A percentile compares a stretch with the other conserved stretches of the same genome.
Conservation (phyloP, 768 basidiomycete species). For the Pulveroboletus ravenelii region DNA sequence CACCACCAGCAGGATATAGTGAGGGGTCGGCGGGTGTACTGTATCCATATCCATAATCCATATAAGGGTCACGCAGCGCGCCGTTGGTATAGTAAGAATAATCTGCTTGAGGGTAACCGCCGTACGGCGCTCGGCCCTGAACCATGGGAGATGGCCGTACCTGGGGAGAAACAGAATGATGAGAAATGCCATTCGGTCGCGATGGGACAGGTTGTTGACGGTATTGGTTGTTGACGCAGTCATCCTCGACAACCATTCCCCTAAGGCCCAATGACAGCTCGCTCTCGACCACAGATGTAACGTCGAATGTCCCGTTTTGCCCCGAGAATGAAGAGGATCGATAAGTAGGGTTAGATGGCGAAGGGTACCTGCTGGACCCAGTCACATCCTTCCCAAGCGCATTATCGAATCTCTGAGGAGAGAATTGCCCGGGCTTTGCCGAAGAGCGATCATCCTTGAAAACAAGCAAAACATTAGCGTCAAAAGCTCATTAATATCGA, state of each 20-base stretch:
- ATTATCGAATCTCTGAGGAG: constrained; percentile 52
- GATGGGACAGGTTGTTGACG: constrained; percentile 33
- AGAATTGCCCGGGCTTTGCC: constrained; percentile 46
- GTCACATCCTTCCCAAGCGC: constrained; percentile 38
- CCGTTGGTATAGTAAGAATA: constrained; percentile 58
- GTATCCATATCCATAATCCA: constrained; percentile 57
- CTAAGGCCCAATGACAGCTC: constrained; percentile 56
- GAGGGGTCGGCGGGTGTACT: constrained; percentile 46
- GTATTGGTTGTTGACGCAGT: constrained; percentile 37
- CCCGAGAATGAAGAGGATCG: constrained; percentile 28
- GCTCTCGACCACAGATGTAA: constrained; percentile 42
- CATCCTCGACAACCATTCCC: constrained; percentile 59
- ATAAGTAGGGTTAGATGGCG: constrained; percentile 41
- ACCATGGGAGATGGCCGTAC: constrained; percentile 41
- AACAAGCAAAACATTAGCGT: constrained; percentile 16
- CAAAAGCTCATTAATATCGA: constrained; percentile 9
- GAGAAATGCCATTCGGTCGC: constrained; percentile 28
- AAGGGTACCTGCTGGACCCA: constrained; percentile 40
- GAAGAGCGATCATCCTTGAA: constrained; percentile 45
- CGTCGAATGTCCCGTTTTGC: constrained; percentile 35
- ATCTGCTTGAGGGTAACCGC: constrained; percentile 49
- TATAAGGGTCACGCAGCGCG: constrained; percentile 45
- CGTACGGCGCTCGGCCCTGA: constrained; percentile 45
- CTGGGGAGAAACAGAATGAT: constrained; percentile 33
- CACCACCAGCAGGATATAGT: constrained; percentile 45